Conservation (phyloP, 2,329 filamentous ascomycete species). For the Raffaelea albimanens region DNA sequence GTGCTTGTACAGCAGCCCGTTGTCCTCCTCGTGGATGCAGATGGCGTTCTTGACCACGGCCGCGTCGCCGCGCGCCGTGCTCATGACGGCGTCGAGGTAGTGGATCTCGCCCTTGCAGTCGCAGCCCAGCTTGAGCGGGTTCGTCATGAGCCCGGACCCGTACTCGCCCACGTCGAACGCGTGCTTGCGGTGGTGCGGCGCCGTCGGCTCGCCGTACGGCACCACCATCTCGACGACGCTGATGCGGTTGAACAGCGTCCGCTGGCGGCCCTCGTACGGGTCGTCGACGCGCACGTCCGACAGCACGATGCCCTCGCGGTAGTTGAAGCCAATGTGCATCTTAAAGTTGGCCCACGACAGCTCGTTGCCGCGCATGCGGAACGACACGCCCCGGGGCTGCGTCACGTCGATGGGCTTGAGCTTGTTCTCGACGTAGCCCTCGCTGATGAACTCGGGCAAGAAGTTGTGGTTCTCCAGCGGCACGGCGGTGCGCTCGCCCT, state of each 20-base stretch:
- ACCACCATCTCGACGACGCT: conserved; percentile 93
- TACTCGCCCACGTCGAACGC: conserved; percentile 69
- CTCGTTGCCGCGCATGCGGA: conserved; percentile 54
- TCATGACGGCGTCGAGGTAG: conserved; percentile 82
- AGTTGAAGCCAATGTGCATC: conserved; percentile 90
- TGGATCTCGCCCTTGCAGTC: conserved; percentile 88
- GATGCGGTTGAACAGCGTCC: conserved; percentile 79
- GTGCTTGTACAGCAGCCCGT: conserved; percentile 87
- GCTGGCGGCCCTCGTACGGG: conserved; percentile 56
- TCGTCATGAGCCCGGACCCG: conserved; percentile 75
- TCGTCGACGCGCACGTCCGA: conserved; percentile 83
- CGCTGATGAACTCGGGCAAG: conserved; percentile 59
- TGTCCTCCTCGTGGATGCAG: conserved; percentile 90
- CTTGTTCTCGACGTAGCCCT: conserved; percentile 61
- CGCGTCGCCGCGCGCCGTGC: conserved; percentile 63
- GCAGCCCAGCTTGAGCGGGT: conserved; percentile 64
- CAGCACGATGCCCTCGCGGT: conserved; percentile 81
- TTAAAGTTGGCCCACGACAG: conserved; percentile 91
- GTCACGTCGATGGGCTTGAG: conserved; percentile 70
- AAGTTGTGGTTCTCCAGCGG: conserved; percentile 72
- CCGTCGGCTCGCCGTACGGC: conserved; percentile 74
- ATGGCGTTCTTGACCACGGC: conserved; percentile 85
- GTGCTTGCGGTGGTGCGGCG: conserved; percentile 72
- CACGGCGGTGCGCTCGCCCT: conserved; percentile 64
- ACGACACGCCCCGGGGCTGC: conserved; percentile 76